Percentiles rank a stretch among this genome's conserved stretches.
These are phyloP conservation scores for Waltergamsia citrina DNA, from an alignment of 2,329 filamentous ascomycete genomes.

Conservation along the genomic window DNA sequence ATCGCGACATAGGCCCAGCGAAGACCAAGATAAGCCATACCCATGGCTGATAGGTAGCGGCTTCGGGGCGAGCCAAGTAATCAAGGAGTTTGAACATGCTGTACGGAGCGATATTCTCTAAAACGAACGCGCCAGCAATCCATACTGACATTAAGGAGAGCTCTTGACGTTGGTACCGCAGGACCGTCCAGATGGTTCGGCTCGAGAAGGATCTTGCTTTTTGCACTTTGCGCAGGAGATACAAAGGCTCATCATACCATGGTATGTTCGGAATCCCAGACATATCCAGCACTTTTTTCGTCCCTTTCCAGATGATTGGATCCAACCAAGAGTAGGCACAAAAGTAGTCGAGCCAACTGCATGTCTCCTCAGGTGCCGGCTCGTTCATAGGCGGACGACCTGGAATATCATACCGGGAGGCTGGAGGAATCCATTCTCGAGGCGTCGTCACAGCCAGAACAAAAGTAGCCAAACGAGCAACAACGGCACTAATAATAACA, in stretches of 20 bases:
- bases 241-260: constrained; percentile 45
- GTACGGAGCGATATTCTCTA: constrained; percentile 43
- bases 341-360: constrained; percentile 43
- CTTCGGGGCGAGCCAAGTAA: constrained; percentile 36
- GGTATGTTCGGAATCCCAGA: constrained; percentile 37
- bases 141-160: constrained; percentile 35
- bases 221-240: constrained; percentile 33
- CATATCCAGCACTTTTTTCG: constrained; percentile 31
- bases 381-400: constrained; percentile 19
- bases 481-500: constrained; percentile 22
- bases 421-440: constrained; percentile 39
- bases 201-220: constrained; percentile 30
- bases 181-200: constrained; percentile 33
- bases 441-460: constrained; percentile 34
- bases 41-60: constrained; percentile 35
- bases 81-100: constrained; percentile 43
- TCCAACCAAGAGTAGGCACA: constrained; percentile 42
- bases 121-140: constrained; percentile 22
- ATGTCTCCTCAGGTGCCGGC: constrained; percentile 35
- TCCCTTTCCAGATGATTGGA: constrained; percentile 36
- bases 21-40: constrained; percentile 46
- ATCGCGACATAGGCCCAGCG: constrained; percentile 34
- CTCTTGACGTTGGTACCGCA: constrained; percentile 32
- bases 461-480: constrained; percentile 24
- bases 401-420: constrained; percentile 24